Percentiles rank a stretch among this genome's conserved stretches.
Evolutionary conservation across 2,329 filamentous ascomycete species (phyloP).

Genomic region (Talaromyces pinophilus): DNA sequence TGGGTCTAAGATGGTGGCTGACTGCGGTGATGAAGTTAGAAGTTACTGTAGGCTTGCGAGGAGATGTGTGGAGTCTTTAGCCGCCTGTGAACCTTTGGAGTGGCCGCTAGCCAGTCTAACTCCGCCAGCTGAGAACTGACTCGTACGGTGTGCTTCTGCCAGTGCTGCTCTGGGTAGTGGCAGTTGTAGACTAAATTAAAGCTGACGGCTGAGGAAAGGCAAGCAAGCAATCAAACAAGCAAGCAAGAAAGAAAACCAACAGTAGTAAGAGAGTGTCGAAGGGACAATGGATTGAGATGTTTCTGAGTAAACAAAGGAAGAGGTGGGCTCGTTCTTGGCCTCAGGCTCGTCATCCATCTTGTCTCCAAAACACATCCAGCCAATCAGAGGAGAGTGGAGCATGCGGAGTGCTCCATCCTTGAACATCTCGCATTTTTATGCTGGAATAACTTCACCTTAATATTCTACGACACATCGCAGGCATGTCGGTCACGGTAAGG

Average conservation of each 20-base stretch:
- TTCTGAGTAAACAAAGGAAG: slow-evolving; percentile 1
- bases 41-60: background rate
- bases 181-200: background rate
- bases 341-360: slow-evolving; percentile 5
- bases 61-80: slow-evolving; percentile 19
- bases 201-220: background rate
- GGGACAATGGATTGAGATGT: background rate
- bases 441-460: background rate
- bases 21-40: slow-evolving; percentile 9
- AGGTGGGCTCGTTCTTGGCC: slow-evolving; percentile 6
- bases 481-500: slow-evolving; percentile 10
- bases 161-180: background rate
- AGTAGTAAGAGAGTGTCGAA: background rate
- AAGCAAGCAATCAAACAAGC: background rate
- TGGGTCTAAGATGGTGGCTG: background rate
- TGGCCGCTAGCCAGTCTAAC: slow-evolving; percentile 8
- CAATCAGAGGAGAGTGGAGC: slow-evolving; percentile 9
- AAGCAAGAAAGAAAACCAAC: background rate
- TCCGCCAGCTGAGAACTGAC: slow-evolving; percentile 13
- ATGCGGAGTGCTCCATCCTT: slow-evolving; percentile 7
- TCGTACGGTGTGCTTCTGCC: background rate
- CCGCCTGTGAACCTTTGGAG: slow-evolving; percentile 13
- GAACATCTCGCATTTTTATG: background rate
- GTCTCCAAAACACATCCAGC: background rate
- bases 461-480: background rate